phyloP scores from a whole-genome alignment of 768 basidiomycete genomes.

The Amanita muscaria region DNA sequence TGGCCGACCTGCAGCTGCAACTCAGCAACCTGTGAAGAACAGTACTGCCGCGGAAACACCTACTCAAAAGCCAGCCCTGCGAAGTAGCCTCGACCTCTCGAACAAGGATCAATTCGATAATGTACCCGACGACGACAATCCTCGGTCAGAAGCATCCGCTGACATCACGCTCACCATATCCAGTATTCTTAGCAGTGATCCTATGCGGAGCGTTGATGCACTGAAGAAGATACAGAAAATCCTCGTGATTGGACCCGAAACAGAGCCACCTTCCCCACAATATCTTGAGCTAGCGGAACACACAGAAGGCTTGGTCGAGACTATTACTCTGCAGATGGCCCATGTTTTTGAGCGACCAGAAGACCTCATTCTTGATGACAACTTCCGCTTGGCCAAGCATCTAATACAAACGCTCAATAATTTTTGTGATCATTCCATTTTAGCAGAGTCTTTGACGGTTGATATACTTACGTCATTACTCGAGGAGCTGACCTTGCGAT shows the following conservation, averaged over 20 bases:
- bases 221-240: slow-evolving; percentile 90
- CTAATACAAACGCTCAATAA: slow-evolving; percentile 93
- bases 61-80: slow-evolving; percentile 7
- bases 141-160: slow-evolving; percentile 31
- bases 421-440: slow-evolving; percentile 83
- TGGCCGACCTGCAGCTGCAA: slow-evolving; percentile 51
- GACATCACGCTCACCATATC: slow-evolving; percentile 80
- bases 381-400: slow-evolving; percentile 93
- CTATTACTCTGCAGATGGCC: slow-evolving; percentile 85
- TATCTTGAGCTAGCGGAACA: slow-evolving; percentile 76
- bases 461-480: slow-evolving; percentile 80
- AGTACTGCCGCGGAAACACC: slow-evolving; percentile 18
- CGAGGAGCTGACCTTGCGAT: slow-evolving; percentile 83
- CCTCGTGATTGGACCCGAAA: slow-evolving; percentile 66
- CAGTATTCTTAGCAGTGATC: slow-evolving; percentile 83
- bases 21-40: slow-evolving; percentile 21
- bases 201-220: slow-evolving; percentile 80
- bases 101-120: slow-evolving; percentile 1
- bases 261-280: slow-evolving; percentile 54
- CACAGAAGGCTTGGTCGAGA: slow-evolving; percentile 80
- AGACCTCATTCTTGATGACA: slow-evolving; percentile 63
- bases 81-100: not conserved
- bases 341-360: slow-evolving; percentile 83
- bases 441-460: slow-evolving; percentile 82
- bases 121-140: slow-evolving; percentile 20